Base-by-base conservation (phyloP, 1,139 yeast species). In the Saccharomyces hybrid region DNA sequence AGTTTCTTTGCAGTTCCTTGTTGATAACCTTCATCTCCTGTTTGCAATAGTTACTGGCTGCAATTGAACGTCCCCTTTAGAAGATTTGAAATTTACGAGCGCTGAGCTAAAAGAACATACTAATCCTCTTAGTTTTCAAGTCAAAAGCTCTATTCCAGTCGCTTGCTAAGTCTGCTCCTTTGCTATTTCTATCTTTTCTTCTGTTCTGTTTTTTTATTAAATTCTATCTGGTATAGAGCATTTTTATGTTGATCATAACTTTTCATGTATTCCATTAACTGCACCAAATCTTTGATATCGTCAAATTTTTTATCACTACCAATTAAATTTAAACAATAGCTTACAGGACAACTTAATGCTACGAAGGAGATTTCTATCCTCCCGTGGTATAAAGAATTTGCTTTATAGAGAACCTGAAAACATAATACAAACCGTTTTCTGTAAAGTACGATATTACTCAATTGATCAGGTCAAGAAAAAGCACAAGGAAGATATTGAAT, bases 401-500 rank as follows among this genome's bases (percentile, higher is more conserved):
- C 34, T 31, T 26, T 46, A 26, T 27, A 46, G 48, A 26, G 20
- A 46, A 26, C 27, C 48, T 23, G 38, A 48, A 48, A 20, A 20
- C 23, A 20, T 3, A 20, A 20, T 20, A 20, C 23, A 20, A 20
- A 20, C 23, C 4, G 23, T 20, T 20, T 20, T 3, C 23, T 20
- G 23, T 20, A 20, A 20, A 20, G 23, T 20, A 20, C 23, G 23
- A 31, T 31, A 31, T 31, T 31, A 31, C 34, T 31, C 34, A 31
- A 31, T 31, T 31, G 34, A 31, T 31, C 34, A 31, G 34, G 34
- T 31, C 34, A 31, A 46, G 27, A 55, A 50, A 44, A 53, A 48
- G 34, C 49, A 54, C 31, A 56, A 55, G 46, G 53, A 53, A 32
- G 60, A 57, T 8, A 55, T 57, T 23, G 55, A 53, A 41, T 49